Evolutionary conservation across 140 eudicot genomes (phyloP), one percentile per base, ranked within the genome.

Genomic region (Erigeron philadelphicus): DNA sequence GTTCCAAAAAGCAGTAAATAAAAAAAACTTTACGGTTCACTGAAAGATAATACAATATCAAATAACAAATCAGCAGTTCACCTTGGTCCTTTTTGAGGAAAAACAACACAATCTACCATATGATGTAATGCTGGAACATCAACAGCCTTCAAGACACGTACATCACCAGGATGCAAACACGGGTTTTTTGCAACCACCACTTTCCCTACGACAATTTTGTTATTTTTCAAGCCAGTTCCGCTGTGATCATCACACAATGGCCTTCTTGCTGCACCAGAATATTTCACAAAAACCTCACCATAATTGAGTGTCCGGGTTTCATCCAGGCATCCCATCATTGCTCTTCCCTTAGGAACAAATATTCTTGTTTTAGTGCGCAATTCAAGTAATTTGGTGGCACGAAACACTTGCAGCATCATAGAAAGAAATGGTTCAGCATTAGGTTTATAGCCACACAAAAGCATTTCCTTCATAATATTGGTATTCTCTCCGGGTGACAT

Each of bases 291-390:
- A 18, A 93, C 98, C 78, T 93, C 78, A 7, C 96, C 98, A 67
- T 93, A 93, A 58, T 89, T 90, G 66, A 93, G 81, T 40, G 84
- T 87, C 7, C 80, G 73, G 12, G 96, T 84, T 77, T 93, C 98
- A 73, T 93, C 98, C 35, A 93, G 59, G 38, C 98, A 93, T 31
- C 98, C 98, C 94, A 93, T 93, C 98, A 93, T 84, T 12, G 91
- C 55, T 72, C 96, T 84, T 48, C 89, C 98, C 13, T 65, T 62
- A 5, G 87, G 89, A 53, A 87, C 71, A 78, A 78, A 93, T 56
- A 93, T 82, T 69, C 98, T 82, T 5, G 96, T 67, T 78, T 89
- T 93, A 5, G 83, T 79, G 55, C 94, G 80, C 76, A 93, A 66
- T 62, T 93, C 99, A 25, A 83, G 83, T 75, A 93, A 68, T 79